These are phyloP conservation scores for Globisporangium emineosum DNA, from an alignment of 352 stramenopile species.

Conservation along the genomic window DNA sequence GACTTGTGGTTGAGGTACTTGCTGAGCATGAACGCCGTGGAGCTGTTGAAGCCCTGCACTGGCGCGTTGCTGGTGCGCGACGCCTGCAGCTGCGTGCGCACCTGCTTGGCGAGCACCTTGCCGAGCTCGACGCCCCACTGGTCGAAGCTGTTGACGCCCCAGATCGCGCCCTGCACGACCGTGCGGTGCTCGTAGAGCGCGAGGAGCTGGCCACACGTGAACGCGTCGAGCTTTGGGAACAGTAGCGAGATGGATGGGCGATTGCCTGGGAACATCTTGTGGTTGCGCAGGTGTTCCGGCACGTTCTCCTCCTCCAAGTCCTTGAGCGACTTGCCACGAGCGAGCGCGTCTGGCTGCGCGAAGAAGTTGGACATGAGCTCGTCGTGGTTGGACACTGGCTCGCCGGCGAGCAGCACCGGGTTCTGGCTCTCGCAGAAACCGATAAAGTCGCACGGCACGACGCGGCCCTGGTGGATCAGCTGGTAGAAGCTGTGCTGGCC, in stretches of 20 bases:
- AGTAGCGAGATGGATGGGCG: slow-evolving; percentile 95
- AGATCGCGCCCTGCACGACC: slow-evolving; percentile 96
- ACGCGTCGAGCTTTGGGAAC: slow-evolving; percentile 96
- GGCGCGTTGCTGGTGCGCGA: slow-evolving; percentile 70
- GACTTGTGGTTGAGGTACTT: slow-evolving; percentile 88
- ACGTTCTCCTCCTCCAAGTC: slow-evolving; percentile 94
- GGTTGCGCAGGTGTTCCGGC: slow-evolving; percentile 87
- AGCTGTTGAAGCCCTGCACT: slow-evolving; percentile 94
- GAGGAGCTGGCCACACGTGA: slow-evolving; percentile 93
- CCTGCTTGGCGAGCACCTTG: slow-evolving; percentile 97
- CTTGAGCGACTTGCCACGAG: slow-evolving; percentile 93
- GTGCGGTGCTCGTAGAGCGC: slow-evolving; percentile 99
- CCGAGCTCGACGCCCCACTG: slow-evolving; percentile 98
- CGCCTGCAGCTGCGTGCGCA: slow-evolving; percentile 86
- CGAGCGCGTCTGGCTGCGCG: slow-evolving; percentile 97
- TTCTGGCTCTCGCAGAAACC: slow-evolving; percentile 96
- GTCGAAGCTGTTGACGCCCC: slow-evolving; percentile 99
- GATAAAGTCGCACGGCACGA: slow-evolving; percentile 98
- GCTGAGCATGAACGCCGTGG: slow-evolving; percentile 90
- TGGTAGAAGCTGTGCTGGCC: slow-evolving; percentile 99
- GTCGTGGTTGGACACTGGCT: slow-evolving; percentile 97
- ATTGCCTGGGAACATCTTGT: slow-evolving; percentile 98
- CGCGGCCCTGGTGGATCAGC: slow-evolving; percentile 97
- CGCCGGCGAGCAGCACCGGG: slow-evolving; percentile 60
- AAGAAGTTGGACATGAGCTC: slow-evolving; percentile 99